These are phyloP conservation scores for Podospora tetraspora DNA, from an alignment of 495 filamentous ascomycete species.

Conservation along the genomic window DNA sequence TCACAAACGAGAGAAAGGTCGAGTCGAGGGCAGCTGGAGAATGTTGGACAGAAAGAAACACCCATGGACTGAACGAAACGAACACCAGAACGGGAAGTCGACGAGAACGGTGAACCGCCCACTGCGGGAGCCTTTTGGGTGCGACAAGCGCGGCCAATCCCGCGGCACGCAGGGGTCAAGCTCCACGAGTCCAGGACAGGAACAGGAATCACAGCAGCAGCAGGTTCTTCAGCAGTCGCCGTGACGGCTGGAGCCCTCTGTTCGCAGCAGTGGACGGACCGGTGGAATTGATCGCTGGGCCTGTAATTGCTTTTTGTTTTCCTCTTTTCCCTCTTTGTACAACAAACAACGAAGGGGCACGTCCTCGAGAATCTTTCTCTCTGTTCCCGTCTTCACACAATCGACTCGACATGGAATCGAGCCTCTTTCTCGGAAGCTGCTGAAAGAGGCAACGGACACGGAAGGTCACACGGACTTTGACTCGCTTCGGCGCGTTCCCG, in stretches of 20 bases:
- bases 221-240: not conserved
- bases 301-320: not conserved
- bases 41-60: not conserved
- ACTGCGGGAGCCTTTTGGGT: not conserved
- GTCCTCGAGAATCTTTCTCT: not conserved
- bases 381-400: not conserved
- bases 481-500: slow-evolving; percentile 10
- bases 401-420: too few relatives aligned
- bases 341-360: not conserved
- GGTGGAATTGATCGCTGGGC: not conserved
- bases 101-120: not conserved
- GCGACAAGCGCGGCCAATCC: not conserved
- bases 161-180: not conserved
- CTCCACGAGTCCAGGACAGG: not conserved
- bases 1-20: not conserved
- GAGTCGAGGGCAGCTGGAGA: not conserved
- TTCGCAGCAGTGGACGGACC: not conserved
- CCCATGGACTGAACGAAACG: not conserved
- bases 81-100: not conserved
- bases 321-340: not conserved
- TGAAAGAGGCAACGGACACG: not conserved
- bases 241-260: too few relatives aligned
- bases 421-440: not conserved
- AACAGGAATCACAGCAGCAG: not conserved
- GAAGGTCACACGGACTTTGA: not conserved